phyloP scores from a whole-genome alignment of 257 asterid genomes.

The Solanum virginianum region DNA sequence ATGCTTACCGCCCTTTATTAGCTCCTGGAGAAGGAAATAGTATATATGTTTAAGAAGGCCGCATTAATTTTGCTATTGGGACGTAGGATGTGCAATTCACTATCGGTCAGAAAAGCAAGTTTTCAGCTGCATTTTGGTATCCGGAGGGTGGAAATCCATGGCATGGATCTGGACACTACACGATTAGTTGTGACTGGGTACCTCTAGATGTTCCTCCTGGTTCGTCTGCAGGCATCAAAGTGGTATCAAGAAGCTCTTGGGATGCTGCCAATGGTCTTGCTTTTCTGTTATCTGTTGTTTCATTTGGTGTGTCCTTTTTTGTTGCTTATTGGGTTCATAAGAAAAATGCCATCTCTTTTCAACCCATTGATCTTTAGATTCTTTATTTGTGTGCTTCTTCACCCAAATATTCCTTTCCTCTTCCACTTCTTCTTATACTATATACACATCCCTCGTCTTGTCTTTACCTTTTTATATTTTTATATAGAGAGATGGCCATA shows the following conservation, averaged over 20 bases:
- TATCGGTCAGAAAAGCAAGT: constrained; percentile 55
- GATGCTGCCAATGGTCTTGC: constrained; percentile 73
- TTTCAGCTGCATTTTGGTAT: constrained; percentile 71
- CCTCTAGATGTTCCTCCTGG: constrained; percentile 41
- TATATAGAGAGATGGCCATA: not conserved
- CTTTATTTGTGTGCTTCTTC: not conserved
- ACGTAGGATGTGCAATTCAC: constrained; percentile 71
- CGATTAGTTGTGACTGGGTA: constrained; percentile 69
- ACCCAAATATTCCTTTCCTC: not conserved
- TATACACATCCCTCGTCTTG: not conserved
- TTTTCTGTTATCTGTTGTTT: constrained; percentile 50
- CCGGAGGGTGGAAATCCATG: constrained; percentile 61
- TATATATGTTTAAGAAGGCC: not conserved
- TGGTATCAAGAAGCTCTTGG: constrained; percentile 43
- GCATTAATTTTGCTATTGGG: not conserved
- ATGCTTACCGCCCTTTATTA: not conserved
- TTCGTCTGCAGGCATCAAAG: constrained; percentile 15
- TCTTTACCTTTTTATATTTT: not conserved
- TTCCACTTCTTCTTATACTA: not conserved
- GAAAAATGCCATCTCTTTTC: constrained; percentile 33
- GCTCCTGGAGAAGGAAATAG: not conserved
- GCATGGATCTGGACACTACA: constrained; percentile 69
- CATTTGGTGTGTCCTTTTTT: constrained; percentile 50
- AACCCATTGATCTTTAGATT: constrained; percentile 31
- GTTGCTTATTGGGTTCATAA: constrained; percentile 48